Base-by-base conservation (phyloP, 1,284 basidiomycete species). In the Trametes polyzona region DNA sequence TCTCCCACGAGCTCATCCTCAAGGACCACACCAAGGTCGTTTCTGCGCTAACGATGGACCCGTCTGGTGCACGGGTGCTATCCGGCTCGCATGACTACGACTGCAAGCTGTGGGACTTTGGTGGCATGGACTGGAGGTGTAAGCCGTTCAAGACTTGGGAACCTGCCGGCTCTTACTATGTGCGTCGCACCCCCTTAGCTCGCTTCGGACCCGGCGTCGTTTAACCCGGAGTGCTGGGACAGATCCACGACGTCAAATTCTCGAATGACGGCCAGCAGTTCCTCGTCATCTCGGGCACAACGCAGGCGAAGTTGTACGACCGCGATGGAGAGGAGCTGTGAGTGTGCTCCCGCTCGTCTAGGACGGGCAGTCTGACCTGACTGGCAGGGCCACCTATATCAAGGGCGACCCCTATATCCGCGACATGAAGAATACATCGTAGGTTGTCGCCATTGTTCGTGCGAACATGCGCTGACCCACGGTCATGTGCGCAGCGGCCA, bases 81-180 rank as follows among this genome's bases (percentile, higher is more conserved):
- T 93, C 94, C 2, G 97, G 97, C 10, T 92, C 92, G 16, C 91
- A 98, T 74, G 97, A 99, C 75, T 98, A 98, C 70, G 93, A 96
- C 73, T 90, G 92, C 74, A 98, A 98, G 74, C 75, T 99, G 50
- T 99, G 96, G 96, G 97, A 99, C 74, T 99, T 99, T 76, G 97
- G 96, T 67, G 97, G 97, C 7, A 99, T 99, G 96, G 91, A 92
- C 67, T 77, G 82, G 62, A 83, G 91, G 67, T 84, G 86, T 72
- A 92, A 92, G 71, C 96, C 97, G 14, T 99, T 99, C 83, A 93
- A 95, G 76, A 92, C 84, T 62, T 98, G 93, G 84, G 95, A 99
- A 73, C 93, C 95, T 57, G 87, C 90, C 56, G 95, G 93, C 58
- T 92, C 88, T 65, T 98, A 99, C 75, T 88, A 96, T 76, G 94